A percentile compares a stretch with the other conserved stretches of the same genome.
Evolutionary conservation across 495 filamentous ascomycete species (phyloP).

Genomic region (Penicillium nucicola): DNA sequence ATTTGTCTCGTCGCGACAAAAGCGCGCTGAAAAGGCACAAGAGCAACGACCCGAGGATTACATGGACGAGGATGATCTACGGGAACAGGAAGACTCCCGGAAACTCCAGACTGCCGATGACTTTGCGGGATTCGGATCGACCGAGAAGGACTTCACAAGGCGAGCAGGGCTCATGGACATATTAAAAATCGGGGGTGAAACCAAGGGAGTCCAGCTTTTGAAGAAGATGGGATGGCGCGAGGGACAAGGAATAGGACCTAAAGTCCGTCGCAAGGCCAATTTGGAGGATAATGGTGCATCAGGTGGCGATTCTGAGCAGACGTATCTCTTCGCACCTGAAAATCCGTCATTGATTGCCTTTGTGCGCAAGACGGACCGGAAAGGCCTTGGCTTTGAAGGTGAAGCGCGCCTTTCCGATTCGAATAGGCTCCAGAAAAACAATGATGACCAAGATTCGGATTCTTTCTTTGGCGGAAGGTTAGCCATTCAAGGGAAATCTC

Average conservation of each 20-base stretch:
- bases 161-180: conserved; percentile 69
- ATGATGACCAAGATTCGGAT: conserved; percentile 49
- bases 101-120: conserved; percentile 65
- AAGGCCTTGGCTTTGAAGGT: conserved; percentile 76
- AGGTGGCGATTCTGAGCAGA: conserved; percentile 41
- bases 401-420: conserved; percentile 52
- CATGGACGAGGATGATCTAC: conserved; percentile 97
- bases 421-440: conserved; percentile 33
- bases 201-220: conserved; percentile 83
- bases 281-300: conserved; percentile 52
- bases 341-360: conserved; percentile 77
- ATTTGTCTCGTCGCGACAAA: conserved; percentile 85
- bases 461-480: conserved; percentile 41
- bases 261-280: conserved; percentile 71
- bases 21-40: conserved; percentile 65
- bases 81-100: conserved; percentile 76
- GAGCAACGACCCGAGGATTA: conserved; percentile 80
- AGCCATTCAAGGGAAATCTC: conserved; percentile 25
- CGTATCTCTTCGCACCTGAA: conserved; percentile 84
- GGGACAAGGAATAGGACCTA: conserved; percentile 89
- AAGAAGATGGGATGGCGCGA: conserved; percentile 96
- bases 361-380: conserved; percentile 70
- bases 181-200: conserved; percentile 72
- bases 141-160: conserved; percentile 51
- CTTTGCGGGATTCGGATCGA: conserved; percentile 76